Evolutionary conservation across 495 filamentous ascomycete species (phyloP).

Genomic region (Penicillium diatomitis): DNA sequence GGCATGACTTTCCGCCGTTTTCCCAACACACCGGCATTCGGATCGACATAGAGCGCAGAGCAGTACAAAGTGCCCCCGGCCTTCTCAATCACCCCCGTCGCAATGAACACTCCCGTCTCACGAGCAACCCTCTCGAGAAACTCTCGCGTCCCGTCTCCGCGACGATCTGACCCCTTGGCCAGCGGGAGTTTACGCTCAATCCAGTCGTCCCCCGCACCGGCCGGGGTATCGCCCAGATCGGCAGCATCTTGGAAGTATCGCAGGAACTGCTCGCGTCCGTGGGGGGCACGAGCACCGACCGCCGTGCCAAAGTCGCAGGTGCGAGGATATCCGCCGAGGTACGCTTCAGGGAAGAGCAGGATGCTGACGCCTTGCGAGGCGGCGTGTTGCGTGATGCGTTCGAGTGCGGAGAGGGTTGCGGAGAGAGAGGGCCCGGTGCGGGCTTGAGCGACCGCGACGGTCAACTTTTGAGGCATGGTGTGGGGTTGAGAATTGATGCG

Average conservation of each 20-base stretch:
- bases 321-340: constrained; percentile 86
- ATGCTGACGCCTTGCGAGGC: constrained; percentile 52
- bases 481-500: neutral
- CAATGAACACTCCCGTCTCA: constrained; percentile 72
- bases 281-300: constrained; percentile 56
- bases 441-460: constrained; percentile 53
- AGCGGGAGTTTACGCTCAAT: constrained; percentile 50
- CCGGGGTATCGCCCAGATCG: constrained; percentile 79
- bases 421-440: constrained; percentile 54
- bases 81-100: constrained; percentile 70
- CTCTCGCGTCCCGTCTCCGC: constrained; percentile 85
- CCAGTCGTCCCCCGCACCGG: constrained; percentile 67
- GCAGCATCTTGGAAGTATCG: constrained; percentile 69
- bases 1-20: constrained; percentile 96
- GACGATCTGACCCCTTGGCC: constrained; percentile 33
- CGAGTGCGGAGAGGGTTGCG: constrained; percentile 58
- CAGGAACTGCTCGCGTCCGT: constrained; percentile 76
- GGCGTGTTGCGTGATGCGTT: constrained; percentile 39
- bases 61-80: constrained; percentile 80
- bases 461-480: constrained; percentile 43
- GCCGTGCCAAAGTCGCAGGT: constrained; percentile 68
- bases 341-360: constrained; percentile 88
- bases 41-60: constrained; percentile 74
- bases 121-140: constrained; percentile 61
- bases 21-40: constrained; percentile 57